phyloP scores from a whole-genome alignment of 2,329 filamentous ascomycete species.

The Cercospora zeae-maydis region DNA sequence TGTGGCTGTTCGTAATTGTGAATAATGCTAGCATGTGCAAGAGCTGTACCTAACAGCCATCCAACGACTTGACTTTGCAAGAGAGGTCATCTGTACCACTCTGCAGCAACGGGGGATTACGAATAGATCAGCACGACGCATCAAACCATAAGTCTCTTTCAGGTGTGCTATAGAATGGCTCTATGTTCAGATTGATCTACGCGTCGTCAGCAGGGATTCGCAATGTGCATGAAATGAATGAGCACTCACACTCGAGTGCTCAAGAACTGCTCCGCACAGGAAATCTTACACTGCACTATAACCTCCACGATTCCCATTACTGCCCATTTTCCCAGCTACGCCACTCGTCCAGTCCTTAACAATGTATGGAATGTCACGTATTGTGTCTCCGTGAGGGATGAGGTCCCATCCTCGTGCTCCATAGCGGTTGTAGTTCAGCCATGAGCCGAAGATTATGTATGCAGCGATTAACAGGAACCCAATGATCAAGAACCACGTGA shows the following conservation, averaged over 20 bases:
- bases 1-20: background rate
- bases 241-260: constrained; percentile 12
- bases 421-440: constrained; percentile 98
- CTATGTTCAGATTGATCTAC: background rate
- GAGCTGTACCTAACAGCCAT: background rate
- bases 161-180: background rate
- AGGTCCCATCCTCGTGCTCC: constrained; percentile 93
- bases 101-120: background rate
- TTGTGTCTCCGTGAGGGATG: constrained; percentile 84
- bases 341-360: constrained; percentile 81
- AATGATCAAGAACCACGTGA: constrained; percentile 93
- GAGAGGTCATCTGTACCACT: background rate
- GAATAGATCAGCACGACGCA: background rate
- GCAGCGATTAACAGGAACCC: constrained; percentile 78
- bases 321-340: constrained; percentile 79
- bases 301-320: constrained; percentile 73
- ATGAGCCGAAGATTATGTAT: constrained; percentile 96
- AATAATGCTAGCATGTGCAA: background rate
- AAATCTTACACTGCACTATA: constrained; percentile 72
- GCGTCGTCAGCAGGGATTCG: background rate
- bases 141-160: background rate
- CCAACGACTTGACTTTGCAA: background rate
- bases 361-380: constrained; percentile 88
- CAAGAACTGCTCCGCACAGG: constrained; percentile 1
- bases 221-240: background rate